Base-by-base conservation (phyloP, 345 rosid species). In the Limnanthes douglasii region DNA sequence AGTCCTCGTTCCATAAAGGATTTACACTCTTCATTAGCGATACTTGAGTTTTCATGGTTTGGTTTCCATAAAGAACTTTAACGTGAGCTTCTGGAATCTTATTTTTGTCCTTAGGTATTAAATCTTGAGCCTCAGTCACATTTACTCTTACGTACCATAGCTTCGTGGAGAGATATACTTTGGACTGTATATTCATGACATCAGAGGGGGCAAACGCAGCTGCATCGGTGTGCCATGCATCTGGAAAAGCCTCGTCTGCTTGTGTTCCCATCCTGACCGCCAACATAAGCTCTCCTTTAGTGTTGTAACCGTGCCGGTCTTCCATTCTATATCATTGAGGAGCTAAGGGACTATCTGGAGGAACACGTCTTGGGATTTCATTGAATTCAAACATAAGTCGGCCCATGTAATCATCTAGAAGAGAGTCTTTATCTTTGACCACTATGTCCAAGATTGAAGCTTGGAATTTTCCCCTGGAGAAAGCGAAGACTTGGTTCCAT, bases 1-100 rank as follows among this genome's bases (percentile, higher is more conserved):
- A 42, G 38, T 86, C 97, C 29, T 82, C 97, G 41, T 75, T 78
- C 97, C 97, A 86, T 0, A 75, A 64, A 11, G 77, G 94, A 51
- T 75, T 78, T n/a, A n/a, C n/a, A n/a, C n/a, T n/a, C n/a, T n/a
- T n/a, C n/a, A n/a, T n/a, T n/a, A n/a, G n/a, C n/a, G n/a, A n/a
- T n/a, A n/a, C n/a, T n/a, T n/a, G n/a, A n/a, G n/a, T n/a, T n/a
- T n/a, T n/a, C n/a, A n/a, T n/a, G n/a, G n/a, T n/a, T n/a, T n/a
- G n/a, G n/a, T n/a, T n/a, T n/a, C n/a, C n/a, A n/a, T n/a, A n/a
- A n/a, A n/a, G n/a, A n/a, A n/a, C 70, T 38, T 35, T 64, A 15
- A 64, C 65, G 22, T 19, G 50, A 28, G 39, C 57, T 34, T 64
- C 65, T 0, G 54, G 61, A 7, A 26, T 34, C 22, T 45, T 12